Conservation (phyloP, 2,329 filamentous ascomycete species). For the Ceratocystis cacaofunesta region DNA sequence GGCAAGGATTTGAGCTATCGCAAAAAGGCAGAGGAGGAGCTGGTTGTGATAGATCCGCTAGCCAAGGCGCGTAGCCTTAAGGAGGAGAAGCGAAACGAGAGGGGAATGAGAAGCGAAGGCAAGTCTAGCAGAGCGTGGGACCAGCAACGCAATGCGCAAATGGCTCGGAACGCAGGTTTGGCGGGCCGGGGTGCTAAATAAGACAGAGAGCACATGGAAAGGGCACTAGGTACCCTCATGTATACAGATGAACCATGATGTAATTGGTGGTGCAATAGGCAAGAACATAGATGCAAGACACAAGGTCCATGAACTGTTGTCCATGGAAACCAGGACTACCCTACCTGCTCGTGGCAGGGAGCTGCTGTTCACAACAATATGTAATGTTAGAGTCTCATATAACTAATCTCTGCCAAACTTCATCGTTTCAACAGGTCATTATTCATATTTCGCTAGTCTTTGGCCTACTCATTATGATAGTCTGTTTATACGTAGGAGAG, state of each 20-base stretch:
- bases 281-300: no score
- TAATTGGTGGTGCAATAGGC: no score
- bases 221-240: not conserved
- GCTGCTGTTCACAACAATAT: not conserved
- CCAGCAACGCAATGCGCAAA: constrained; percentile 39
- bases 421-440: not conserved
- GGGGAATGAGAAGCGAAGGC: constrained; percentile 38
- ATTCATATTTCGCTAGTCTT: not conserved
- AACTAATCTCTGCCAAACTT: not conserved
- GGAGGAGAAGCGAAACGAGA: constrained; percentile 46
- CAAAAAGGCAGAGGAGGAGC: constrained; percentile 76
- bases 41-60: constrained; percentile 83
- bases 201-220: constrained; percentile 7
- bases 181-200: constrained; percentile 43
- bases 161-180: constrained; percentile 38
- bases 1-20: constrained; percentile 89
- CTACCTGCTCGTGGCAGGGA: no score
- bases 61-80: constrained; percentile 63
- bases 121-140: constrained; percentile 44
- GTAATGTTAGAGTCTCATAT: not conserved
- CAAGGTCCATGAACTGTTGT: not conserved
- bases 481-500: not conserved
- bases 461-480: not conserved
- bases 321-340: not conserved
- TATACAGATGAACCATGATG: no score